Conservation (phyloP, 2,329 filamentous ascomycete species). For the Botrytis tulipae region DNA sequence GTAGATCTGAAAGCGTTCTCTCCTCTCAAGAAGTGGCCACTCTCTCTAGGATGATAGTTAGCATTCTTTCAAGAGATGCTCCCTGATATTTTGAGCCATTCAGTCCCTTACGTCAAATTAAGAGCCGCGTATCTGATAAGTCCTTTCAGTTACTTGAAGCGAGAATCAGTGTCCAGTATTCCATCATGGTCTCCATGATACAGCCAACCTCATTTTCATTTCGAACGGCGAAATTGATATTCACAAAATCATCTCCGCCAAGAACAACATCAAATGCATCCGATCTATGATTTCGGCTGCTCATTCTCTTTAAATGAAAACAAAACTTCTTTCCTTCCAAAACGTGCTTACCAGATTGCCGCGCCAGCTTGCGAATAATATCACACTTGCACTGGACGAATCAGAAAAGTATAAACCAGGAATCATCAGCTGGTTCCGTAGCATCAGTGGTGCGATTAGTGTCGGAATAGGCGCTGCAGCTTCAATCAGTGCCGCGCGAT, state of each 20-base stretch:
- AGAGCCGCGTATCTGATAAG: conserved; percentile 35
- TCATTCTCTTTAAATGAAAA: conserved; percentile 30
- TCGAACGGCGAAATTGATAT: conserved; percentile 33
- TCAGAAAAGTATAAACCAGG: conserved; percentile 22
- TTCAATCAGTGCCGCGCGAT: conserved; percentile 31
- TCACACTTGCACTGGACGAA: background rate
- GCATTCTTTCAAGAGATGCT: background rate
- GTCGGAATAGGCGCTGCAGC: conserved; percentile 31
- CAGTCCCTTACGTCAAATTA: conserved; percentile 7
- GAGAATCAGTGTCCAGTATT: conserved; percentile 32
- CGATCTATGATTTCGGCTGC: conserved; percentile 38
- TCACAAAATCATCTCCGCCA: conserved; percentile 24
- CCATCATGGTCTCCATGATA: conserved; percentile 35
- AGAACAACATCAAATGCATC: conserved; percentile 33
- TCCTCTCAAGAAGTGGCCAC: background rate
- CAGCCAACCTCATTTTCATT: conserved; percentile 37
- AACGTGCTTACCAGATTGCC: conserved; percentile 22
- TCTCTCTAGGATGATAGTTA: background rate
- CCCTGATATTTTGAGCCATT: background rate
- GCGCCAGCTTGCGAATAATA: background rate
- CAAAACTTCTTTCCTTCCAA: conserved; percentile 32
- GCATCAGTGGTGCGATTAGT: conserved; percentile 28
- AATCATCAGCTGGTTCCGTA: conserved; percentile 34
- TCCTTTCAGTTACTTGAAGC: conserved; percentile 32
- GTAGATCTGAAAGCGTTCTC: background rate